Percentiles rank a stretch among this genome's conserved stretches.
These are phyloP conservation scores for Podaxis sp. DNA, from an alignment of 768 basidiomycete species.

Conservation along the genomic window DNA sequence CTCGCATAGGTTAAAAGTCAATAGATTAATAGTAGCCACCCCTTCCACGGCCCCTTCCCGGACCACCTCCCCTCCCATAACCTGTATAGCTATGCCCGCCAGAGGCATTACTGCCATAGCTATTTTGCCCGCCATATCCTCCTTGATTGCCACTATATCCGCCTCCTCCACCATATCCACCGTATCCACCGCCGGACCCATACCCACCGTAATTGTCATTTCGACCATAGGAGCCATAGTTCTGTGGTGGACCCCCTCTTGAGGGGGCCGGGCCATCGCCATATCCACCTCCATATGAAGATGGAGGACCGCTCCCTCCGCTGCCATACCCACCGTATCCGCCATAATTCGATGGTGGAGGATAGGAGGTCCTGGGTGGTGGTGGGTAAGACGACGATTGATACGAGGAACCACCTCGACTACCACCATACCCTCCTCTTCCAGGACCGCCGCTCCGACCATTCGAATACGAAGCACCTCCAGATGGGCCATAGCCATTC, in stretches of 20 bases:
- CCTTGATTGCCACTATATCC: conserved; percentile 30
- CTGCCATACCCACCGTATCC: conserved; percentile 27
- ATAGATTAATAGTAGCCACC: conserved; percentile 44
- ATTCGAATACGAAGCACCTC: conserved; percentile 21
- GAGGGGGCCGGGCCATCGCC: conserved; percentile 23
- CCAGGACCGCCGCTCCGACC: conserved; percentile 19
- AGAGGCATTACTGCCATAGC: conserved; percentile 28
- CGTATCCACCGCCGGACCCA: conserved; percentile 31
- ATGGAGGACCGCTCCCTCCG: conserved; percentile 6
- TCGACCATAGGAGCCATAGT: conserved; percentile 33
- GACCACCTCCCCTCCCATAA: conserved; percentile 28
- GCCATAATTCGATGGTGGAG: conserved; percentile 25
- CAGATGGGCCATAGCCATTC: conserved; percentile 23
- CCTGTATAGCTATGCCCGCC: conserved; percentile 22
- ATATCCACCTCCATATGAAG: conserved; percentile 30
- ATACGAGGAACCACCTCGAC: conserved; percentile 26
- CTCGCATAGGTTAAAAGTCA: not conserved
- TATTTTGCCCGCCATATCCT: conserved; percentile 26
- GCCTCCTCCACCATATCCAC: conserved; percentile 26
- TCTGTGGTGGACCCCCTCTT: conserved; percentile 26
- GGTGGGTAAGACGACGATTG: conserved; percentile 15
- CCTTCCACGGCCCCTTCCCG: conserved; percentile 39
- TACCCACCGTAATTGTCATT: conserved; percentile 30
- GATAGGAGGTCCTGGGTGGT: conserved; percentile 10
- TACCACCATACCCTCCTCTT: conserved; percentile 25